phyloP scores from a whole-genome alignment of 75 land plant genomes.

The Cupressus sempervirens region DNA sequence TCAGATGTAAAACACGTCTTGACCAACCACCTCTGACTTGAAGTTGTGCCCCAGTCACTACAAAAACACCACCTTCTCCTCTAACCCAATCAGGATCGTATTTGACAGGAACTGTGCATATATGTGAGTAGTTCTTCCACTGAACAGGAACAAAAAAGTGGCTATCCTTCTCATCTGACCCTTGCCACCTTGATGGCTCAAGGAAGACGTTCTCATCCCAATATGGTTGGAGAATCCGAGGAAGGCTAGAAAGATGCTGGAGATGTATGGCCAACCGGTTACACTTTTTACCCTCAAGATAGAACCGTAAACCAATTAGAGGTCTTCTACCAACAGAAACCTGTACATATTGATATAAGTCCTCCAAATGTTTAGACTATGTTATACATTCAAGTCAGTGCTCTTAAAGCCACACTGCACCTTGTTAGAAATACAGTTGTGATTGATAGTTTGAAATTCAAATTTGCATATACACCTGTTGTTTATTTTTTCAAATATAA shows the following conservation, averaged over 20 bases:
- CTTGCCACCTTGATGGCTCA: conserved; percentile 38
- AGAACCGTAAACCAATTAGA: conserved; percentile 49
- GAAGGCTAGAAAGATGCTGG: conserved; percentile 67
- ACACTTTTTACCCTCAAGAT: conserved; percentile 54
- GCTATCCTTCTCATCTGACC: conserved; percentile 40
- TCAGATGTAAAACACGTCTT: conserved; percentile 62
- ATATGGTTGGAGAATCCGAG: conserved; percentile 24
- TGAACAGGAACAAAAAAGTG: conserved; percentile 47
- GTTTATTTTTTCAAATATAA: background rate
- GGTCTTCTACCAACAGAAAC: conserved; percentile 41
- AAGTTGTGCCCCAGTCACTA: conserved; percentile 87
- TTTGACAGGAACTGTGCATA: conserved; percentile 50
- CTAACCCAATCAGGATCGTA: conserved; percentile 45
- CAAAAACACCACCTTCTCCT: conserved; percentile 33
- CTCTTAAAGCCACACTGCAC: conserved; percentile 1
- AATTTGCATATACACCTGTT: background rate
- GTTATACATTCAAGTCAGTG: background rate
- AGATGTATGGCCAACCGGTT: conserved; percentile 58
- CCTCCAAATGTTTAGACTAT: conserved; percentile 6
- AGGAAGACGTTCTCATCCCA: background rate
- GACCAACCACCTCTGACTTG: conserved; percentile 45
- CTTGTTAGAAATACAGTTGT: background rate
- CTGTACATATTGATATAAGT: conserved; percentile 18
- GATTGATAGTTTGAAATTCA: background rate
- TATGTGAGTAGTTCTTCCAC: conserved; percentile 46